Evolutionary conservation across 257 asterid species (phyloP).

Genomic region (Cordia subcordata): DNA sequence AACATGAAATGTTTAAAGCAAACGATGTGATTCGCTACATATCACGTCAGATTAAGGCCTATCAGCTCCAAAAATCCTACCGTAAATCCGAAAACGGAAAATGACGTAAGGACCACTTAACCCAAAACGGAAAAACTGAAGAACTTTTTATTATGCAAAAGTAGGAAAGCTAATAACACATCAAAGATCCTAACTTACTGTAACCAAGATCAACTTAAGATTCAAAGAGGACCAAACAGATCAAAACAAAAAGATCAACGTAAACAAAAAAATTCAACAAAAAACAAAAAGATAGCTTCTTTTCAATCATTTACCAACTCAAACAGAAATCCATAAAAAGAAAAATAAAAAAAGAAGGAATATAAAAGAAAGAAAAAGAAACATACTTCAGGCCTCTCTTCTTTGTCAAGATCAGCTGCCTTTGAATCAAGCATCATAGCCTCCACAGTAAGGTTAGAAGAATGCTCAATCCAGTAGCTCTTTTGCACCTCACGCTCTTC

Average conservation of each 20-base stretch:
- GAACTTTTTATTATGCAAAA: neutral
- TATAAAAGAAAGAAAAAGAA: neutral
- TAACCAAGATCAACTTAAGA: neutral
- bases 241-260: neutral
- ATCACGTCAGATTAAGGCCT: neutral
- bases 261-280: neutral
- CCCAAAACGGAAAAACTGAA: neutral
- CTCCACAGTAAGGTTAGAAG: conserved; percentile 69
- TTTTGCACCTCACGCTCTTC: conserved; percentile 88
- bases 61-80: neutral
- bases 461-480: conserved; percentile 88
- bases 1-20: neutral
- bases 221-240: neutral
- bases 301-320: neutral
- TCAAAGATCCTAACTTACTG: neutral
- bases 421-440: conserved; percentile 97
- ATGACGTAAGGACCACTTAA: neutral
- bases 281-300: neutral
- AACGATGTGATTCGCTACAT: neutral
- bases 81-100: neutral
- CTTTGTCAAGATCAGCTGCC: conserved; percentile 94
- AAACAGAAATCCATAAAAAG: neutral
- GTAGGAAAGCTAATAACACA: neutral
- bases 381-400: conserved; percentile 91
- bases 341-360: neutral